Percentiles rank a stretch among this genome's conserved stretches.
These are phyloP conservation scores for Neonectria ditissima DNA, from an alignment of 2,329 filamentous ascomycete species.

Conservation along the genomic window DNA sequence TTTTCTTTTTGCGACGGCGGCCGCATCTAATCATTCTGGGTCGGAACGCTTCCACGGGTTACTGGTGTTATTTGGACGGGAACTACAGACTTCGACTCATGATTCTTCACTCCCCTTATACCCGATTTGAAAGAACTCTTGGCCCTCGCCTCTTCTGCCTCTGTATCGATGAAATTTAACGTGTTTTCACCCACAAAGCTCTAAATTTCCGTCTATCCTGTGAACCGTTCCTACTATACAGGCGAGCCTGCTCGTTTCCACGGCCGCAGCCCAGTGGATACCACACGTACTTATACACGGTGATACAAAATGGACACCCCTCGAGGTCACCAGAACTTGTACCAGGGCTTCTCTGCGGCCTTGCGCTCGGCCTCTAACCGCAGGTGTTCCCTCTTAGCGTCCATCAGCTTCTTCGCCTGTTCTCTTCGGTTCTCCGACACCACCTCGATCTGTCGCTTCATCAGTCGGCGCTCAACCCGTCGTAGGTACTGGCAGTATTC, in stretches of 20 bases:
- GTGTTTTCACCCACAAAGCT: conserved; percentile 7
- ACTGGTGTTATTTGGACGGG: conserved; percentile 17
- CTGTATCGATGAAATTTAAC: conserved; percentile 5
- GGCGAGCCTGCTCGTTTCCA: conserved; percentile 24
- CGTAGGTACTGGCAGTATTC: conserved; percentile 86
- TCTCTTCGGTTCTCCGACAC: conserved; percentile 63
- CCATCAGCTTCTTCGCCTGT: conserved; percentile 58
- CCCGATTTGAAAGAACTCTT: conserved; percentile 19
- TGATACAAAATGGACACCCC: conserved; percentile 9
- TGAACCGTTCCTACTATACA: conserved; percentile 21
- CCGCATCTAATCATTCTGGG: neutral
- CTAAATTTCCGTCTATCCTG: conserved; percentile 13
- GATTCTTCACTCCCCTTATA: conserved; percentile 21
- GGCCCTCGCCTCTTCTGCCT: conserved; percentile 4
- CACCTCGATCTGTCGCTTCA: conserved; percentile 85
- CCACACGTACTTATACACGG: conserved; percentile 41
- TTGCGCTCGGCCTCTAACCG: conserved; percentile 48
- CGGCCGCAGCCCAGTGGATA: conserved; percentile 27
- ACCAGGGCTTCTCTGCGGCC: conserved; percentile 61
- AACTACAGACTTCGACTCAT: conserved; percentile 10
- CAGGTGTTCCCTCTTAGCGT: conserved; percentile 53
- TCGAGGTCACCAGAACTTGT: conserved; percentile 64
- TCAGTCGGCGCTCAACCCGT: conserved; percentile 80
- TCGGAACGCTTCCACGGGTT: conserved; percentile 8
- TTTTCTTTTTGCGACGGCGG: neutral